These are phyloP conservation scores for Dendryphion nanum DNA, from an alignment of 2,329 filamentous ascomycete species.

Conservation along the genomic window DNA sequence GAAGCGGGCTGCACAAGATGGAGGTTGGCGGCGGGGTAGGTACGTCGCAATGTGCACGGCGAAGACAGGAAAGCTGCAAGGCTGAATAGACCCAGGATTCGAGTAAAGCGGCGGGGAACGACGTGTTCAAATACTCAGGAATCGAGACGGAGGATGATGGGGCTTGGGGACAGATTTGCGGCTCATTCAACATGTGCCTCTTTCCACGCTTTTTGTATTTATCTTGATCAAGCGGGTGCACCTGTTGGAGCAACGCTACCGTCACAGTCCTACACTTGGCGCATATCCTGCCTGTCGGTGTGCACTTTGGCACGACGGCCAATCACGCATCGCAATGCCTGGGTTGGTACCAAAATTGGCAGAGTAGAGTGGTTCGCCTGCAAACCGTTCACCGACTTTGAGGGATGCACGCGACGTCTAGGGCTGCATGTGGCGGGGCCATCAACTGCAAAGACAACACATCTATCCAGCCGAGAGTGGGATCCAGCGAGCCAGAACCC, in stretches of 20 bases:
- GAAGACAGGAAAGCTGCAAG: conserved; percentile 7
- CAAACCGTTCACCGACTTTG: conserved; percentile 35
- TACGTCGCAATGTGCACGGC: conserved; percentile 1
- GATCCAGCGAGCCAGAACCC: conserved; percentile 10
- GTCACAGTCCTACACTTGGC: conserved; percentile 15
- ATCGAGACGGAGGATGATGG: conserved; percentile 3
- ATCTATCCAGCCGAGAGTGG: conserved; percentile 24
- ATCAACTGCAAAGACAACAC: conserved; percentile 32
- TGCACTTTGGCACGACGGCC: conserved; percentile 12
- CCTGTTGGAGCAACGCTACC: not conserved
- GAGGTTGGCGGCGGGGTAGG: conserved; percentile 2
- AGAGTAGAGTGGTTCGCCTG: conserved; percentile 15
- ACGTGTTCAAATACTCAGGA: conserved; percentile 14
- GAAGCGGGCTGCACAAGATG: conserved; percentile 1
- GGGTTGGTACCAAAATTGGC: not conserved
- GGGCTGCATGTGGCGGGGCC: conserved; percentile 17
- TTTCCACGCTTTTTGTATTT: not conserved
- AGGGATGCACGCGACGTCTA: too few species aligned
- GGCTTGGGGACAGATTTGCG: conserved; percentile 21
- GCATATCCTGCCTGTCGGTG: conserved; percentile 30
- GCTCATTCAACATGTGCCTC: conserved; percentile 16
- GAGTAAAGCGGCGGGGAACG: conserved; percentile 3
- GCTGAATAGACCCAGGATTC: conserved; percentile 4
- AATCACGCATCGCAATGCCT: conserved; percentile 12
- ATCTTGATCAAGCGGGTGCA: not conserved